Evolutionary conservation across 2,329 filamentous ascomycete genomes (phyloP), one percentile per base, ranked within the genome.

Genomic region (Pseudopithomyces maydicus): DNA sequence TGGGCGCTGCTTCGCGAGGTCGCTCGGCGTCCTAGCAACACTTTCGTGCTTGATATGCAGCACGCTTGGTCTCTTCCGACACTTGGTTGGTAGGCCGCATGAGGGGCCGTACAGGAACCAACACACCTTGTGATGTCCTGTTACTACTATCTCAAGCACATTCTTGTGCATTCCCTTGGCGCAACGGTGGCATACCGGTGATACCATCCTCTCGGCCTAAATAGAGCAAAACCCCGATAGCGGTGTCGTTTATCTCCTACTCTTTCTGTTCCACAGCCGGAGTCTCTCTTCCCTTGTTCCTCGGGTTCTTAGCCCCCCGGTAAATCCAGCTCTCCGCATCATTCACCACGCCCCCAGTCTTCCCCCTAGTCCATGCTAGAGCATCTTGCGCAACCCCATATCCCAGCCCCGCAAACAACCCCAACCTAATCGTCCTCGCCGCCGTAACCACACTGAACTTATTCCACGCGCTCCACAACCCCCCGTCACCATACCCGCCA

Each of bases 401-500:
- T 7, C 80, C 85, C 35, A 97, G 72, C 19, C 94, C 93, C 63
- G 92, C 88, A 65, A 90, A 81, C 44, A 97, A 80, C 1, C 92
- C 94, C 65, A 90, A 85, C 72, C 88, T 90, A 49, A 92, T 92
- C 42, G 91, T 95, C 59, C 80, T 70, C 36, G 78, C 78, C 19
- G 79, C 77, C 22, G 77, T 81, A 20, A 88, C 87, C 29, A 94
- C 79, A 33, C 92, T 90, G 68, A 97, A 91, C 41, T 88, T 85
- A 80, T 92, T 90, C 85, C 90, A 90, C 56, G 92, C 79, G 73
- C 92, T 96, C 81, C 97, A 97, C 8, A 88, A 83, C 2, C 94
- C 94, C 93, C 91, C 35, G 95, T 89, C 0, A 90, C 90, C 74
- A 97, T 80, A 45, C 91, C 93, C 23, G 95, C 92, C 56, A 93